These are phyloP conservation scores for Fragaria ananassa DNA, from an alignment of 306 rosid genomes.

Conservation along the genomic window DNA sequence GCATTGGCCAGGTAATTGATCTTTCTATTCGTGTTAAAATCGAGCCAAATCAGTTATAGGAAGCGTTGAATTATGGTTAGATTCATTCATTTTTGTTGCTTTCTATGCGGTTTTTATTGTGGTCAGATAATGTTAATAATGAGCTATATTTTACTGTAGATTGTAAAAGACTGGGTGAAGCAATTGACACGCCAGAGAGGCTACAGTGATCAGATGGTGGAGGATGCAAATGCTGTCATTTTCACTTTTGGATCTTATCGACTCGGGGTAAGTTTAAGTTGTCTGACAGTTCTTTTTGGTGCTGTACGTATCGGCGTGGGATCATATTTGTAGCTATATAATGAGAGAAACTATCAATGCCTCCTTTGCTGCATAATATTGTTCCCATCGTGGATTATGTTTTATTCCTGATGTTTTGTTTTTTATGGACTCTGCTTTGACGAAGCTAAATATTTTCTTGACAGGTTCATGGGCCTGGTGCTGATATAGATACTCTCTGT, in stretches of 20 bases:
- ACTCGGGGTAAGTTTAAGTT: slow-evolving; percentile 65
- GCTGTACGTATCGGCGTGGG: not conserved
- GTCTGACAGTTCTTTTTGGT: not conserved
- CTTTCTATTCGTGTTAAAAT: not conserved
- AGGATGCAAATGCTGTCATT: slow-evolving; percentile 88
- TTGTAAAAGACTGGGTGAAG: slow-evolving; percentile 92
- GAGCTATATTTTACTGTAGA: slow-evolving; percentile 43
- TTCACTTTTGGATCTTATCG: slow-evolving; percentile 89
- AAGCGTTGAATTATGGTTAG: not conserved
- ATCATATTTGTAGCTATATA: not conserved
- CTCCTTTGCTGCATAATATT: not conserved
- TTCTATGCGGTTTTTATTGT: slow-evolving; percentile 9
- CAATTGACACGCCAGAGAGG: slow-evolving; percentile 78
- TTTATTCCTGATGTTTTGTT: not conserved
- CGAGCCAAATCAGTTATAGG: not conserved
- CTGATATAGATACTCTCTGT: slow-evolving; percentile 80
- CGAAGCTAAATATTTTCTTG: slow-evolving; percentile 23
- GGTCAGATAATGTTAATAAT: slow-evolving; percentile 4
- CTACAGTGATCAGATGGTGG: slow-evolving; percentile 94
- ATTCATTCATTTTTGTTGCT: not conserved
- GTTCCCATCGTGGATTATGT: not conserved
- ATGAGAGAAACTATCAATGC: not conserved
- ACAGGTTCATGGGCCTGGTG: slow-evolving; percentile 92
- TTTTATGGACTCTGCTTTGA: not conserved
- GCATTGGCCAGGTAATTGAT: slow-evolving; percentile 60